phyloP scores from a whole-genome alignment of 345 rosid species.

The Noccaea caerulescens region DNA sequence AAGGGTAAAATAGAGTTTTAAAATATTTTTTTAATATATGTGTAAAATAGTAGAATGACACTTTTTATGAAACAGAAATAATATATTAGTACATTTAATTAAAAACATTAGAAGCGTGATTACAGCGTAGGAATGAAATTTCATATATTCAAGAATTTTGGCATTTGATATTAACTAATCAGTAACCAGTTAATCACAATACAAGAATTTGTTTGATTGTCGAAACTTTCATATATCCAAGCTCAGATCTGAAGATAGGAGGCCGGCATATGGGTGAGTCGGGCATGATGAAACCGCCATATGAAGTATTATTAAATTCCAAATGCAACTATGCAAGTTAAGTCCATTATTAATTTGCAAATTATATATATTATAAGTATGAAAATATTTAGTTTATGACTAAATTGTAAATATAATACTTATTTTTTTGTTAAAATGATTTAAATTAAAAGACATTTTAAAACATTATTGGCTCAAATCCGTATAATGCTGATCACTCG shows the following conservation, averaged over 20 bases:
- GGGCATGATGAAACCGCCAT: too few species aligned
- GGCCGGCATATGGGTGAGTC: background rate
- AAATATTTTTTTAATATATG: too few species aligned
- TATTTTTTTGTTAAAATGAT: too few species aligned
- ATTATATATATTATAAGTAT: too few species aligned
- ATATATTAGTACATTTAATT: background rate
- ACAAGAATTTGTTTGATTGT: background rate
- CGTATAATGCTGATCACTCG: background rate
- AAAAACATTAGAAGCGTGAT: slow-evolving; percentile 10
- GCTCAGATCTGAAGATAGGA: background rate
- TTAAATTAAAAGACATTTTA: background rate
- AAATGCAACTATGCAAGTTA: too few species aligned
- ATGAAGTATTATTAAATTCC: too few species aligned
- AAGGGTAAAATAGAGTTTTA: too few species aligned
- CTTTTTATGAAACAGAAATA: too few species aligned
- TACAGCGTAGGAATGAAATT: background rate
- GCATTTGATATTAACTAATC: background rate
- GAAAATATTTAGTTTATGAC: background rate
- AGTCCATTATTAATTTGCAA: too few species aligned
- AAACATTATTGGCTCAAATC: background rate
- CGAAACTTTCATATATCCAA: background rate
- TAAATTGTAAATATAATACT: background rate
- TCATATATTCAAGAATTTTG: background rate
- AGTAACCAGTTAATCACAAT: background rate
- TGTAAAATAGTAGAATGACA: too few species aligned